Conservation (phyloP, 176 grass and related monocot genomes). For the Phyllostachys edulis region DNA sequence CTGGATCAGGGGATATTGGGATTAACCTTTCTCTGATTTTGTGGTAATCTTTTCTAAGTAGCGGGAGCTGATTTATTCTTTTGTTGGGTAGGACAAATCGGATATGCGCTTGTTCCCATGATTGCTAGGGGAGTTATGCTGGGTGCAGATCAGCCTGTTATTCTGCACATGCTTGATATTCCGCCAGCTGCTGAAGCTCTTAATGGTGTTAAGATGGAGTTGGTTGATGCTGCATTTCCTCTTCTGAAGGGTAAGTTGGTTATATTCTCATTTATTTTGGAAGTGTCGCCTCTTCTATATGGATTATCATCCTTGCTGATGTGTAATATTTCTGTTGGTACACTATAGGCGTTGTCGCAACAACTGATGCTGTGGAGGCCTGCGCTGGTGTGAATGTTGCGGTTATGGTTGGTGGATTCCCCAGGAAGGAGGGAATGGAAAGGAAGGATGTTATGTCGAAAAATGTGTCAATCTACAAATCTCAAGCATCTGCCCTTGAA, state of each 20-base stretch:
- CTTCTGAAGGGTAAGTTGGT: constrained; percentile 76
- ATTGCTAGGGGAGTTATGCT: constrained; percentile 94
- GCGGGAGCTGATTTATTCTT: constrained; percentile 22
- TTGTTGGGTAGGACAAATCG: constrained; percentile 83
- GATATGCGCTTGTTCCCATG: constrained; percentile 97
- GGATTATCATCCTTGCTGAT: not conserved
- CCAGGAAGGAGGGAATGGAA: constrained; percentile 98
- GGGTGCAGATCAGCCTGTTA: constrained; percentile 90
- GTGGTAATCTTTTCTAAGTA: not conserved
- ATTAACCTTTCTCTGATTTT: not conserved
- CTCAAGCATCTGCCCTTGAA: constrained; percentile 92
- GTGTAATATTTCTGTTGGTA: constrained; percentile 29
- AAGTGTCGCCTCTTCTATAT: not conserved
- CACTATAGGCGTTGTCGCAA: constrained; percentile 83
- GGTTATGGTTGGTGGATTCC: constrained; percentile 98
- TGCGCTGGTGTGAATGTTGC: constrained; percentile 95
- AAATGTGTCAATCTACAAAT: constrained; percentile 98
- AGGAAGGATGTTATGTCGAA: constrained; percentile 98
- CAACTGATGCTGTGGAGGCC: constrained; percentile 87
- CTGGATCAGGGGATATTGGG: not conserved
- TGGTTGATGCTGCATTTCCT: constrained; percentile 94
- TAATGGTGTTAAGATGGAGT: constrained; percentile 96
- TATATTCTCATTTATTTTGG: not conserved
- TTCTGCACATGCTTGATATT: constrained; percentile 99
- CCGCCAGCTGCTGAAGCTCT: constrained; percentile 76